Conservation (phyloP, 441 rosid species). For the Erysimum pusillum region DNA sequence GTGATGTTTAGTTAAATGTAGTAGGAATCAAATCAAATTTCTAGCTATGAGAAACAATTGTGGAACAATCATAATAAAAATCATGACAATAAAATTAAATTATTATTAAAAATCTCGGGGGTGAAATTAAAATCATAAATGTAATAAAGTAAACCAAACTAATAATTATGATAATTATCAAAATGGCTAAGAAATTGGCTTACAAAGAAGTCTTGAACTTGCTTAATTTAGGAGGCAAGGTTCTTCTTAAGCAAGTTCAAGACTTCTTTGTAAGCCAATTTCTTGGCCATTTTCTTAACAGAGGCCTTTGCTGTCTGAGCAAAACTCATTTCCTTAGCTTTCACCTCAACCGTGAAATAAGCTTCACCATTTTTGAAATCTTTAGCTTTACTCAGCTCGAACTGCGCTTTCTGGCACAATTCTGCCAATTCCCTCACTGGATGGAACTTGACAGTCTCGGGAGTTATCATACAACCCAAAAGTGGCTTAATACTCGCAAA, state of each 20-base stretch:
- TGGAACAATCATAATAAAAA: too few species aligned
- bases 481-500: constrained; percentile 72
- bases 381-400: constrained; percentile 42
- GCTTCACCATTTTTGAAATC: constrained; percentile 40
- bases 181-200: constrained; percentile 68
- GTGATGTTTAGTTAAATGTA: background rate
- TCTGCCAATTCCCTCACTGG: constrained; percentile 75
- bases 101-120: too few species aligned
- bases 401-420: constrained; percentile 58
- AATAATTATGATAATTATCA: background rate
- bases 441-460: constrained; percentile 64
- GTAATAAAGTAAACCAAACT: background rate
- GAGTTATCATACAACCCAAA: constrained; percentile 79
- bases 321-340: constrained; percentile 54
- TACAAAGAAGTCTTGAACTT: constrained; percentile 60
- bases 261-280: constrained; percentile 64
- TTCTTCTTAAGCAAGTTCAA: constrained; percentile 57
- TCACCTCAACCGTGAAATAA: constrained; percentile 59
- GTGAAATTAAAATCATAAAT: too few species aligned
- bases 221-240: background rate
- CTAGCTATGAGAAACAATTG: background rate
- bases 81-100: too few species aligned
- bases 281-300: constrained; percentile 64
- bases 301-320: constrained; percentile 51
- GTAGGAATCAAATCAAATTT: background rate